Base-by-base conservation (phyloP, 768 basidiomycete species). In the Symmetrospora coprosmae region DNA sequence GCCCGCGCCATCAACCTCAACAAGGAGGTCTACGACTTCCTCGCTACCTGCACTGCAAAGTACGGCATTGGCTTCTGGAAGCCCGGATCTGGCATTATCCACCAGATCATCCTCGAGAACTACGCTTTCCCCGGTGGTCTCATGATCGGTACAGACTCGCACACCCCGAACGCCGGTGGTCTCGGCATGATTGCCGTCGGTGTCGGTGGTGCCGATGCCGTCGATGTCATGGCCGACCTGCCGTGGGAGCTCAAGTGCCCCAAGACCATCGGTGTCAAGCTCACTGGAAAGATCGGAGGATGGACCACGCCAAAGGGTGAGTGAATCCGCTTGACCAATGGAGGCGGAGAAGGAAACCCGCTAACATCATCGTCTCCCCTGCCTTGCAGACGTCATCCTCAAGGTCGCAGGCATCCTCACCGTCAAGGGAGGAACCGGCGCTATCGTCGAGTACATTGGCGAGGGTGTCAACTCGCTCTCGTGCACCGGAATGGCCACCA, bases 171-270 rank as follows among this genome's bases (percentile, higher is more conserved):
- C 72, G 94, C 94, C 64, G 94, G 94, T 73, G 94, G 94, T 78
- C 83, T 99, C 67, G 94, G 91, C 67, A 97, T 97, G 94, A 79
- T 96, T 73, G 92, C 92, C 45, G 92, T 92, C 74, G 94, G 94
- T 81, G 94, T 97, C 66, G 94, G 94, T 71, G 94, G 94, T 77
- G 92, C 92, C 50, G 92, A 99, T 71, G 92, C 94, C 33, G 92
- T 99, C 69, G 94, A 99, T 68, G 94, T 97, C 66, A 99, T 99
- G 88, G 90, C 94, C 70, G 82, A 75, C 66, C 81, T 97, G 71
- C 91, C 94, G 72, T 99, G 94, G 94, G 94, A 97, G 74, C 82
- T 99, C 65, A 97, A 97, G 77, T 91, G 90, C 74, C 94, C 92
- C 74, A 97, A 99, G 81, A 87, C 89, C 67, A 96, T 97, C 65